Evolutionary conservation across 2,329 filamentous ascomycete genomes (phyloP), one percentile per base, ranked within the genome.

Genomic region (Rachicladosporium sp.): DNA sequence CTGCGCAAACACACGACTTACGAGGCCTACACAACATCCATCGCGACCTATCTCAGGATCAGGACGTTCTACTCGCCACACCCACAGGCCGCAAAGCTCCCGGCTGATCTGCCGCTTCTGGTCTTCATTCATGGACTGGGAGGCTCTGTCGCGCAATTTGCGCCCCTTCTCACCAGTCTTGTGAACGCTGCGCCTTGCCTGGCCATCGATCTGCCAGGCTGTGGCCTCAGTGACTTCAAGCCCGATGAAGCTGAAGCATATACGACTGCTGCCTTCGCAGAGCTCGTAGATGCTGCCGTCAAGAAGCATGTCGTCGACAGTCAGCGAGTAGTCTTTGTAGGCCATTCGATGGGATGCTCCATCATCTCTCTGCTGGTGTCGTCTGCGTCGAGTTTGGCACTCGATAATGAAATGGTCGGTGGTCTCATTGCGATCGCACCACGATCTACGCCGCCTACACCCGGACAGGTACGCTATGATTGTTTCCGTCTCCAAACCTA

Each of bases 51-150:
- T 58, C 73, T 78, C 2, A 74, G 71, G 27, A 71, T 96, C 46
- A 78, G 89, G 41, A 78, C 88, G 33, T 95, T 96, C 60, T 88
- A 82, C 62, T 76, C 81, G 41, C 75, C 76, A 40, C 91, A 95
- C 61, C 74, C 78, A 12, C 86, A 95, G 54, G 77, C 80, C n/a
- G 74, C 79, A 43, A 83, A 91, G 58, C 70, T 96, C 3, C 86
- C 85, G 2, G 72, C 68, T 33, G 70, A 78, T 45, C 64, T 95
- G 8, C 91, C 91, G 1, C 65, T 98, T 8, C 66, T 96, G 3
- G 87, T 96, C 33, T 94, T 93, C 56, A 70, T 96, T 42, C 91
- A 96, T 55, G 91, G 91, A 1, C 71, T 96, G 7, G 91, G 89
- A n/a, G 91, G 91, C 36, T 93, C 85, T 1, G 73, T 87, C 19